Conservation (phyloP, 306 rosid species). For the Vicia faba region DNA sequence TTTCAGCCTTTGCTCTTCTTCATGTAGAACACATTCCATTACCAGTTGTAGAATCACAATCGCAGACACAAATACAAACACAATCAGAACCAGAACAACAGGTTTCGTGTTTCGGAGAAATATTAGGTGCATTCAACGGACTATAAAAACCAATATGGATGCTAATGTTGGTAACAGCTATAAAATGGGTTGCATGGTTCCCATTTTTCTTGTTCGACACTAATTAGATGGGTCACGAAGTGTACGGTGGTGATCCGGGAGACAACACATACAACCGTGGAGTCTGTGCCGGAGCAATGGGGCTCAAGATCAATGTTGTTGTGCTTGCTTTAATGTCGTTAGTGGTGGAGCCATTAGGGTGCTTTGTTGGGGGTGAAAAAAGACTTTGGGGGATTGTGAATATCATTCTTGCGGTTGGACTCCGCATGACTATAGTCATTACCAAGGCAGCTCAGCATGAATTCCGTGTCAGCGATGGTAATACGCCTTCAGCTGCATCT, state of each 20-base stretch:
- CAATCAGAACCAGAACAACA: background rate
- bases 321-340: constrained; percentile 60
- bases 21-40: constrained; percentile 38
- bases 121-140: constrained; percentile 41
- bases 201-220: constrained; percentile 71
- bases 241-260: constrained; percentile 64
- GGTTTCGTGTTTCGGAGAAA: constrained; percentile 33
- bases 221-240: constrained; percentile 89
- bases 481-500: background rate
- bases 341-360: constrained; percentile 48
- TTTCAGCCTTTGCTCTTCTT: constrained; percentile 36
- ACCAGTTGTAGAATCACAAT: background rate
- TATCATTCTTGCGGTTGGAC: constrained; percentile 50
- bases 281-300: constrained; percentile 58
- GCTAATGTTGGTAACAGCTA: constrained; percentile 58
- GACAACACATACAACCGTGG: constrained; percentile 47
- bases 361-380: constrained; percentile 63
- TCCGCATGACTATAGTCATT: constrained; percentile 50
- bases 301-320: constrained; percentile 60
- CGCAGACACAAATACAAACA: background rate
- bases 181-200: constrained; percentile 84
- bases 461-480: background rate
- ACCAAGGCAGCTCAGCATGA: constrained; percentile 53
- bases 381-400: constrained; percentile 71
- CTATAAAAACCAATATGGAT: constrained; percentile 66